Base-by-base conservation (phyloP, 306 rosid genomes). In the Boehmeria nivea region DNA sequence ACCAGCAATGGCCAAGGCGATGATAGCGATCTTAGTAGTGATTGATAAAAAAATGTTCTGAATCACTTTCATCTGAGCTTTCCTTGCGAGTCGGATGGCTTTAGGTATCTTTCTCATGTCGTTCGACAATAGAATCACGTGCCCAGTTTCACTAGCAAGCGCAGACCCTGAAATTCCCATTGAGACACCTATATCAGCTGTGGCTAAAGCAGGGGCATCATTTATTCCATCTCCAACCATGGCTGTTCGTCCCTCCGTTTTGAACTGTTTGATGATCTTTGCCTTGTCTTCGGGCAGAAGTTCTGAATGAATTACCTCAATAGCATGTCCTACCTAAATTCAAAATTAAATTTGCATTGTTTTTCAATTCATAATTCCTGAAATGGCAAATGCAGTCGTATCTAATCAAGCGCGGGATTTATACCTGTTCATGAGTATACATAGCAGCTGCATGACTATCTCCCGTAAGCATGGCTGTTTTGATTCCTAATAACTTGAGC, bases 161-260 rank as follows among this genome's bases (percentile, higher is more conserved):
- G 96, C 94, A 47, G 99, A 93, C 56, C 99, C 99, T 1, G 96
- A 85, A 64, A 93, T 85, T 3, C 99, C 99, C 99, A 93, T 93
- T 1, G 99, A 93, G 67, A 93, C 81, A 5, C 99, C 99, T 0
- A 93, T 85, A 58, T 93, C 94, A 6, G 99, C 99, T 1, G 77
- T 71, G 16, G 99, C 99, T 57, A 93, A 65, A 10, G 99, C 95
- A 1, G 99, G 96, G 14, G 96, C 96, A 1, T 93, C 99, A 8
- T 93, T 93, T 25, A 93, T 1, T 52, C 99, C 99, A 37, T 93
- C 99, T 57, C 99, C 99, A 52, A 88, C 57, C 99, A 93, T 93
- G 12, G 86, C 96, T 37, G 86, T 85, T 22, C 68, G 74, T 36
- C 96, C 96, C 62, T 83, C 84, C 45, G 10, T 69, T 47, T 85